Evolutionary conservation across 2,329 filamentous ascomycete species (phyloP).

Genomic region (Pseudogymnoascus sp.): DNA sequence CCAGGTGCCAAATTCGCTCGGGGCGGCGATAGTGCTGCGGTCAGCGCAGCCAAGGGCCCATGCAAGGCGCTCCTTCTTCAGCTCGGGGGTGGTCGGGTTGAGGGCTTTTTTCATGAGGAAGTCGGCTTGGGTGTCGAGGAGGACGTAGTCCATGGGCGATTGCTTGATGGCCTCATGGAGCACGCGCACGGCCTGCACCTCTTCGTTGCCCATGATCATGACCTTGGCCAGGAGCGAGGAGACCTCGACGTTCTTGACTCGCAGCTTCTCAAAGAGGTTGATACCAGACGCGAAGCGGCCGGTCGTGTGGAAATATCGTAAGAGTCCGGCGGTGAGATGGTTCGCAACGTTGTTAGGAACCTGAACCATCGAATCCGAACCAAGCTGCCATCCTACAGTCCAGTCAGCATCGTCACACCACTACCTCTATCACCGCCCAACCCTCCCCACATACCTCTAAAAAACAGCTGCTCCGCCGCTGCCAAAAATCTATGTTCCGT

Average conservation of each 20-base stretch:
- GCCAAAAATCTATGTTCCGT: conserved; percentile 93
- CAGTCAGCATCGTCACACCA: conserved; percentile 14
- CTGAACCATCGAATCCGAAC: conserved; percentile 93
- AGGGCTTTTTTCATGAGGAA: conserved; percentile 81
- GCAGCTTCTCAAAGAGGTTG: conserved; percentile 94
- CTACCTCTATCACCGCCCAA: not conserved
- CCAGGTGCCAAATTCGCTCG: conserved; percentile 97
- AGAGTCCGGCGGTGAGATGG: conserved; percentile 83
- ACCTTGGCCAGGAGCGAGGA: conserved; percentile 87
- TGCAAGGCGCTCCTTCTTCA: conserved; percentile 60
- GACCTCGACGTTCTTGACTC: conserved; percentile 83
- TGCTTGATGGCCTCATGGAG: conserved; percentile 84
- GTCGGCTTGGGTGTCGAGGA: conserved; percentile 88
- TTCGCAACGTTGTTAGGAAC: conserved; percentile 96
- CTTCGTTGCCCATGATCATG: conserved; percentile 88
- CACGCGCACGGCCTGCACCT: conserved; percentile 86
- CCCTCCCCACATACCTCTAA: conserved; percentile 54
- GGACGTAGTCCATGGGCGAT: conserved; percentile 93
- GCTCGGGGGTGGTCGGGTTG: conserved; percentile 42
- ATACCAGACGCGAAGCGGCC: conserved; percentile 91
- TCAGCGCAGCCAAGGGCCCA: conserved; percentile 91
- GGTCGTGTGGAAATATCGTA: conserved; percentile 92
- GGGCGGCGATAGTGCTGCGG: conserved; percentile 86
- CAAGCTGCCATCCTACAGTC: conserved; percentile 74
- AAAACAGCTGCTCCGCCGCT: conserved; percentile 90